phyloP scores from a whole-genome alignment of 768 basidiomycete genomes.

The Suillus spraguei region DNA sequence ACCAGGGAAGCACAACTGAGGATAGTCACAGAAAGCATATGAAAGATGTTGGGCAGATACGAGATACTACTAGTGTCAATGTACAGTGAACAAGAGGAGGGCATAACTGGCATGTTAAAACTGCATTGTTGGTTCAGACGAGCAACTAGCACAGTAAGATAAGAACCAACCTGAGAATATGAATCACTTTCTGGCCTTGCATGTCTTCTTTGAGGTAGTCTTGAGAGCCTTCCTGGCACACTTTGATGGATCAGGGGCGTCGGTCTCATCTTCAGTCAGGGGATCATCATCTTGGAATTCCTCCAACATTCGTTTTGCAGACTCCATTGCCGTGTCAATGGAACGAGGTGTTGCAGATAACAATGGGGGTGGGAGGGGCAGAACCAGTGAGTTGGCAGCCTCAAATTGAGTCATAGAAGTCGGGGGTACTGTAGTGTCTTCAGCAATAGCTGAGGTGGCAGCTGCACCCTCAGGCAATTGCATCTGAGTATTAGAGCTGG shows the following conservation, averaged over 20 bases:
- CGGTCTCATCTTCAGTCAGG: neutral
- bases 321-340: too few relatives aligned
- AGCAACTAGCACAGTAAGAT: too few relatives aligned
- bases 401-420: neutral
- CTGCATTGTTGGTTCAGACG: neutral
- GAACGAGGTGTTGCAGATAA: too few relatives aligned
- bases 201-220: too few relatives aligned
- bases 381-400: neutral
- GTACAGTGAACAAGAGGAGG: neutral
- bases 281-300: neutral
- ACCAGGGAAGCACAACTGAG: too few relatives aligned
- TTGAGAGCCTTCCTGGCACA: neutral
- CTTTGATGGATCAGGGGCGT: neutral
- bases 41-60: too few relatives aligned
- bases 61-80: too few relatives aligned
- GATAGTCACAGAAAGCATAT: too few relatives aligned
- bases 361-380: too few relatives aligned
- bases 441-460: neutral
- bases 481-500: neutral
- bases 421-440: neutral
- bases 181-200: too few relatives aligned
- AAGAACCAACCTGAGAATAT: too few relatives aligned
- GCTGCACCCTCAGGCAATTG: neutral
- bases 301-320: neutral
- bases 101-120: neutral